Percentiles rank a stretch among this genome's conserved stretches.
Evolutionary conservation across 495 filamentous ascomycete species (phyloP).

Genomic region (Penicillium robsamsonii): DNA sequence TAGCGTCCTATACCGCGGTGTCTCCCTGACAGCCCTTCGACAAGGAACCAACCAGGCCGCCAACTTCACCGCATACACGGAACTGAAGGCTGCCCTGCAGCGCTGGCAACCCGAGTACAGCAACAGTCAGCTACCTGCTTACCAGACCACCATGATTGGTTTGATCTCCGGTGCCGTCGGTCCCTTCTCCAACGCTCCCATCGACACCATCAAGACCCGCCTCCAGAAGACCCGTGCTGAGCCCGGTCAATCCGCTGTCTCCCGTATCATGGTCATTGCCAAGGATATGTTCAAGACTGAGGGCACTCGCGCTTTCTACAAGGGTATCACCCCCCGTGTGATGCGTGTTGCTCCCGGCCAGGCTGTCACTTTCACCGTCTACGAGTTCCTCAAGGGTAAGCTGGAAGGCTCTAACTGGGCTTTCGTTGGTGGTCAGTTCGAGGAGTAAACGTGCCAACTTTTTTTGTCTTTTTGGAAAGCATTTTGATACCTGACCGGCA

Average conservation of each 20-base stretch:
- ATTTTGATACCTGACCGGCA: conserved; percentile 33
- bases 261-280: conserved; percentile 73
- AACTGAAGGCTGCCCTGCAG: conserved; percentile 80
- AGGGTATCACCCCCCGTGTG: conserved; percentile 95
- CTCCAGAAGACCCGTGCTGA: conserved; percentile 86
- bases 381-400: conserved; percentile 84
- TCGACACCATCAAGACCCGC: conserved; percentile 98
- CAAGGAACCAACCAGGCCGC: conserved; percentile 97
- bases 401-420: conserved; percentile 70
- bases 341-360: conserved; percentile 98
- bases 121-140: conserved; percentile 68
- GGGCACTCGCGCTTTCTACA: conserved; percentile 92
- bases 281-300: conserved; percentile 97
- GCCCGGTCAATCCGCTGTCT: conserved; percentile 73
- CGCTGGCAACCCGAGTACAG: conserved; percentile 60
- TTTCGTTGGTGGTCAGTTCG: conserved; percentile 64
- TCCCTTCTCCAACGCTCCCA: conserved; percentile 92
- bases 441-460: conserved; percentile 55
- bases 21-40: conserved; percentile 86
- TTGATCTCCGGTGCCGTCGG: conserved; percentile 93
- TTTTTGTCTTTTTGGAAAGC: conserved; percentile 20
- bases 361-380: conserved; percentile 97
- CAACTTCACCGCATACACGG: conserved; percentile 97
- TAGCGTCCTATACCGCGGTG: conserved; percentile 84
- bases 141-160: conserved; percentile 88